Conservation (phyloP, 768 basidiomycete genomes). For the Termitomyces heimii region DNA sequence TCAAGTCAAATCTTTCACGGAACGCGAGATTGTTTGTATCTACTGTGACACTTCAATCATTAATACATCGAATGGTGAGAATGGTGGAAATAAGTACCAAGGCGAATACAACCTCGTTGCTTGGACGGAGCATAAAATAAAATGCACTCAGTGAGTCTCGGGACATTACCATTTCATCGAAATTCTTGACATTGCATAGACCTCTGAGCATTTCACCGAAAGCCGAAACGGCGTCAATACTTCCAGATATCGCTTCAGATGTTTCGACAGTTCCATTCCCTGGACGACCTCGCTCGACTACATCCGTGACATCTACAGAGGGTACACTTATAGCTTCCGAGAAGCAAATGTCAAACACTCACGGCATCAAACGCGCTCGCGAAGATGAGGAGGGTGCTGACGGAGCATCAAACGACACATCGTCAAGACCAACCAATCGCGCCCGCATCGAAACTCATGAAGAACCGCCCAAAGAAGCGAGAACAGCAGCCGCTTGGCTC, state of each 20-base stretch:
- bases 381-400: conserved; percentile 32
- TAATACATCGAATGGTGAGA: conserved; percentile 18
- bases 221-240: conserved; percentile 1
- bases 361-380: conserved; percentile 42
- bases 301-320: conserved; percentile 25
- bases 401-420: conserved; percentile 19
- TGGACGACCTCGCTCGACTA: conserved; percentile 20
- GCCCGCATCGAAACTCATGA: conserved; percentile 42
- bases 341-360: conserved; percentile 14
- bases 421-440: conserved; percentile 44
- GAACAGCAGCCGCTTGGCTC: conserved; percentile 53
- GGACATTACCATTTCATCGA: neutral
- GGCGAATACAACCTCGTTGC: conserved; percentile 51
- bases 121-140: conserved; percentile 60
- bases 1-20: conserved; percentile 45
- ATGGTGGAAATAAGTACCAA: conserved; percentile 50
- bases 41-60: conserved; percentile 40
- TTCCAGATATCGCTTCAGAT: conserved; percentile 1
- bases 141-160: conserved; percentile 27
- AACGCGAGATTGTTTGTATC: conserved; percentile 42
- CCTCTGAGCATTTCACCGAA: conserved; percentile 1
- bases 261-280: conserved; percentile 13
- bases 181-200: neutral
- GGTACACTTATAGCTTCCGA: conserved; percentile 29
- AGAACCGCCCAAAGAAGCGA: conserved; percentile 36